Conservation (phyloP, 2,329 filamentous ascomycete species). For the Colletotrichum higginsianum region DNA sequence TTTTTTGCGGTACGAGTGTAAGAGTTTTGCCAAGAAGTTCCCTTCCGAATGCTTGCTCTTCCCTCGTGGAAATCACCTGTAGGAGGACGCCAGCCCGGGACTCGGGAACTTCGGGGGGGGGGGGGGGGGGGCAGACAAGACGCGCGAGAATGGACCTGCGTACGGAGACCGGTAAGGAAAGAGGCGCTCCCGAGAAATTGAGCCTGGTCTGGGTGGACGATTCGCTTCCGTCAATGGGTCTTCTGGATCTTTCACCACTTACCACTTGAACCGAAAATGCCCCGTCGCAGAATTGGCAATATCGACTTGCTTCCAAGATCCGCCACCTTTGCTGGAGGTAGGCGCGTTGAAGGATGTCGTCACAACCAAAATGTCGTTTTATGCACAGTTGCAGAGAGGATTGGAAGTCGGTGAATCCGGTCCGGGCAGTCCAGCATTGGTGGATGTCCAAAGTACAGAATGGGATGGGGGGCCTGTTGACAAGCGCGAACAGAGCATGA, state of each 20-base stretch:
- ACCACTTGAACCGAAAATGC: neutral
- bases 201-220: conserved; percentile 5
- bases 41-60: neutral
- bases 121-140: conserved; percentile 4
- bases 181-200: conserved; percentile 3
- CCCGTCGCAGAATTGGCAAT: neutral
- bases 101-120: neutral
- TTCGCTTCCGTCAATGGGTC: neutral
- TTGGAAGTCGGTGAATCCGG: conserved; percentile 21
- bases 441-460: neutral
- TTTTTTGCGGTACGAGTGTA: neutral
- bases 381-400: conserved; percentile 4
- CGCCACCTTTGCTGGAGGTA: neutral
- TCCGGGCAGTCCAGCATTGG: conserved; percentile 9
- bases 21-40: neutral
- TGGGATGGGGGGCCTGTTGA: conserved; percentile 4
- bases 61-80: neutral
- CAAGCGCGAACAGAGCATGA: conserved; percentile 2
- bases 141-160: neutral
- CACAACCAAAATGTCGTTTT: neutral
- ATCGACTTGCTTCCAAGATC: neutral
- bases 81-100: neutral
- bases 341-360: neutral
- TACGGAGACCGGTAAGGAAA: conserved; percentile 4
- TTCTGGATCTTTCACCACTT: neutral